Percentiles rank a stretch among this genome's conserved stretches.
These are phyloP conservation scores for Juncus effusus DNA, from an alignment of 176 grass and related monocot species.

Conservation along the genomic window DNA sequence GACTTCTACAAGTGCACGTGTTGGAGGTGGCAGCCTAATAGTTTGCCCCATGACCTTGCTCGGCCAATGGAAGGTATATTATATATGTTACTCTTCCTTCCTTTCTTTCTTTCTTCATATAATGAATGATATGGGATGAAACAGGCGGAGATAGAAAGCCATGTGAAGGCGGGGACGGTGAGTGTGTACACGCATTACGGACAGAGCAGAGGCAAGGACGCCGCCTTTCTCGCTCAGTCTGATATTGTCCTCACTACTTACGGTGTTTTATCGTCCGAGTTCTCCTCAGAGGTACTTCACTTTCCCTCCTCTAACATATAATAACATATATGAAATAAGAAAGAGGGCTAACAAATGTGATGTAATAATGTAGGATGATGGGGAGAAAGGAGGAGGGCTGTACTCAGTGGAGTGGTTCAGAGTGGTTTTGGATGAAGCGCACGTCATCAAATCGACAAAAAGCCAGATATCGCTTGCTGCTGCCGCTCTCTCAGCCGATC, in stretches of 20 bases:
- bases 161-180: constrained; percentile 53
- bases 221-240: constrained; percentile 57
- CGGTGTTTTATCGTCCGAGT: constrained; percentile 91
- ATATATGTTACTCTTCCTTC: constrained; percentile 11
- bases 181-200: constrained; percentile 91
- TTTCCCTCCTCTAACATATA: neutral
- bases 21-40: constrained; percentile 78
- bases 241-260: constrained; percentile 94
- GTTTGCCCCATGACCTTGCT: constrained; percentile 94
- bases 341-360: neutral
- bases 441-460: constrained; percentile 86
- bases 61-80: constrained; percentile 90
- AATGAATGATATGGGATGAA: constrained; percentile 24
- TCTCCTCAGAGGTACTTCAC: constrained; percentile 66
- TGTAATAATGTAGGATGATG: constrained; percentile 49
- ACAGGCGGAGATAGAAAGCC: constrained; percentile 89
- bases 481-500: constrained; percentile 65
- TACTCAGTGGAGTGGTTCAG: constrained; percentile 83
- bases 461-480: constrained; percentile 79
- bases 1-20: constrained; percentile 26
- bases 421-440: constrained; percentile 93
- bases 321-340: neutral
- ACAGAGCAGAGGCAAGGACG: constrained; percentile 85
- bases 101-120: constrained; percentile 6
- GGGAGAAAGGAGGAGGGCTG: constrained; percentile 57